Evolutionary conservation across 2,329 filamentous ascomycete species (phyloP).

Genomic region (Alternaria gaisen): DNA sequence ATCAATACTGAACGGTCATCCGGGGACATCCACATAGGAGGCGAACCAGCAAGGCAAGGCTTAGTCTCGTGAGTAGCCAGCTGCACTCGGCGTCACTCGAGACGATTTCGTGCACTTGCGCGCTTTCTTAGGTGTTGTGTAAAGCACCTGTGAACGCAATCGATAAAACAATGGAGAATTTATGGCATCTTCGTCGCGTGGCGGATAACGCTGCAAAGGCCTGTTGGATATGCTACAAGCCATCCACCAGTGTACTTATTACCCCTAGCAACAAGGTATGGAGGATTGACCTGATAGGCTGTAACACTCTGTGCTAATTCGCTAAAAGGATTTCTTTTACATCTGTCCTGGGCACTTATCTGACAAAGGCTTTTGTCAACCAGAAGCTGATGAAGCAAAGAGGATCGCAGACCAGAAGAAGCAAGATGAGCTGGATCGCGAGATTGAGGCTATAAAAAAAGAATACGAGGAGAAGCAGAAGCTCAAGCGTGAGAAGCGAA

Average conservation of each 20-base stretch:
- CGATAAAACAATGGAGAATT: slow-evolving; percentile 67
- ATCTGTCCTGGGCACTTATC: slow-evolving; percentile 84
- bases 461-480: slow-evolving; percentile 64
- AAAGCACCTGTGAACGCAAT: not conserved
- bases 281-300: not conserved
- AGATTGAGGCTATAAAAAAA: slow-evolving; percentile 60
- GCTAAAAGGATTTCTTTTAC: slow-evolving; percentile 83
- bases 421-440: slow-evolving; percentile 58
- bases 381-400: slow-evolving; percentile 75
- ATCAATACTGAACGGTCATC: no score
- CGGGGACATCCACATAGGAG: not conserved
- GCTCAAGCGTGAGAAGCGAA: slow-evolving; percentile 63
- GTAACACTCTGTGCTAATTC: slow-evolving; percentile 1
- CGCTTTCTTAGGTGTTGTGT: not conserved
- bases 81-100: not conserved
- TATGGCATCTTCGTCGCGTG: slow-evolving; percentile 86
- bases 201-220: slow-evolving; percentile 83
- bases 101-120: not conserved
- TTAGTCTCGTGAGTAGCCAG: not conserved
- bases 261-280: slow-evolving; percentile 86
- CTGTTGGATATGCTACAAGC: slow-evolving; percentile 93
- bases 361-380: slow-evolving; percentile 79
- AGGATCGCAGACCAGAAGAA: slow-evolving; percentile 63
- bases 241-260: slow-evolving; percentile 84
- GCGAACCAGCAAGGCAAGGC: not conserved